These are phyloP conservation scores for Suillus tomentosus DNA, from an alignment of 768 basidiomycete species.

Conservation along the genomic window DNA sequence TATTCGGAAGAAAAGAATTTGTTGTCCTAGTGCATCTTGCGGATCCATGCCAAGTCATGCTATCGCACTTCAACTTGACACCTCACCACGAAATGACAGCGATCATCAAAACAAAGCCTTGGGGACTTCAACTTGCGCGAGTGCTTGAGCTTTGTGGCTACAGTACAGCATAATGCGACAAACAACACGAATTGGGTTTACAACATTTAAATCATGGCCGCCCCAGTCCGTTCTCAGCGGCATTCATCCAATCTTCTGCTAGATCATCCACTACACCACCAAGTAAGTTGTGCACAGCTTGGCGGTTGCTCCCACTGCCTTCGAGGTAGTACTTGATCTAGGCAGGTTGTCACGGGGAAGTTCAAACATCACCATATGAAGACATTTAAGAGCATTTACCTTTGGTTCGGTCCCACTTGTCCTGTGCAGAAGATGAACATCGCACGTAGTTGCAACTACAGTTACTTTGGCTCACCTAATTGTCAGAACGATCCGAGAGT, in stretches of 20 bases:
- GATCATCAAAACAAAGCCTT: too few relatives aligned
- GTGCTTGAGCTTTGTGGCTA: not conserved
- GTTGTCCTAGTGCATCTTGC: not conserved
- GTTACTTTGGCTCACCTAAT: conserved; percentile 49
- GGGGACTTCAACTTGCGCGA: not conserved
- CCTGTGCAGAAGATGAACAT: conserved; percentile 35
- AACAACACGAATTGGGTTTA: not conserved
- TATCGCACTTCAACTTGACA: not conserved
- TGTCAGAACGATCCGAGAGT: conserved; percentile 64
- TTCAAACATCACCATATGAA: not conserved
- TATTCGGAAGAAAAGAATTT: not conserved
- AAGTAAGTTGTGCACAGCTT: conserved; percentile 52
- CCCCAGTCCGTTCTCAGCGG: conserved; percentile 49
- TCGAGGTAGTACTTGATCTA: conserved; percentile 91
- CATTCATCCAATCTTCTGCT: conserved; percentile 69
- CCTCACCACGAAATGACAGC: too few relatives aligned
- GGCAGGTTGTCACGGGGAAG: conserved; percentile 3
- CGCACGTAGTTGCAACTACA: not conserved
- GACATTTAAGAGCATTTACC: conserved; percentile 38
- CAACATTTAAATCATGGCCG: conserved; percentile 25
- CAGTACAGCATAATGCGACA: not conserved
- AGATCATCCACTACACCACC: conserved; percentile 60
- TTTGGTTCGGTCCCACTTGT: conserved; percentile 93
- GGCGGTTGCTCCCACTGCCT: conserved; percentile 60
- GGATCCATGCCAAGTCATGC: conserved; percentile 18